Evolutionary conservation across 208 protist genomes (phyloP).

Genomic region (Plasmodiophora brassicae): DNA sequence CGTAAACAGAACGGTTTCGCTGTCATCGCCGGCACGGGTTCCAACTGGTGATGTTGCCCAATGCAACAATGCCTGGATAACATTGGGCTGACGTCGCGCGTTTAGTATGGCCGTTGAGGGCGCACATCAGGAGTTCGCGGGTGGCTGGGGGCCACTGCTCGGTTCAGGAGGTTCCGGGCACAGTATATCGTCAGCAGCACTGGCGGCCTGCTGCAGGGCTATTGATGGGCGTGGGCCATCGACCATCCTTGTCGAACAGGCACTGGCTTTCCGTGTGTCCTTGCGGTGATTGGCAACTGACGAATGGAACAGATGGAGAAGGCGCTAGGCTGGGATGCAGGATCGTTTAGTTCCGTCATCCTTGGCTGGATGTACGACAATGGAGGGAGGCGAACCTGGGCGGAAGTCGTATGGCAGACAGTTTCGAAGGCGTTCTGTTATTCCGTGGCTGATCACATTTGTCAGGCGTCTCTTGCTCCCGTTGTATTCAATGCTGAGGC

Average conservation of each 20-base stretch:
- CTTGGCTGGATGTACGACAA: background rate
- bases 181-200: background rate
- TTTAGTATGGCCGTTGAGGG: constrained; percentile 1
- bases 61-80: too few relatives aligned
- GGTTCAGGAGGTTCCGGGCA: background rate
- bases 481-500: background rate
- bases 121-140: background rate
- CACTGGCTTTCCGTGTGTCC: too few relatives aligned
- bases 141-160: constrained; percentile 25
- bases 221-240: background rate
- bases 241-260: background rate
- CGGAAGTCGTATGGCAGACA: too few relatives aligned
- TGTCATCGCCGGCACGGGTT: background rate
- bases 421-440: too few relatives aligned
- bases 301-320: background rate
- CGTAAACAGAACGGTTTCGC: constrained; percentile 1
- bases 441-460: too few relatives aligned
- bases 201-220: background rate
- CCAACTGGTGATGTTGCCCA: constrained; percentile 24
- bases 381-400: background rate
- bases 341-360: background rate
- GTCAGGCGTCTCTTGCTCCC: background rate
- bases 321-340: background rate
- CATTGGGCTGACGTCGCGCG: too few relatives aligned
- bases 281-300: too few relatives aligned